phyloP scores from a whole-genome alignment of 305 asterid species.

The Fraxinus dipetala region DNA sequence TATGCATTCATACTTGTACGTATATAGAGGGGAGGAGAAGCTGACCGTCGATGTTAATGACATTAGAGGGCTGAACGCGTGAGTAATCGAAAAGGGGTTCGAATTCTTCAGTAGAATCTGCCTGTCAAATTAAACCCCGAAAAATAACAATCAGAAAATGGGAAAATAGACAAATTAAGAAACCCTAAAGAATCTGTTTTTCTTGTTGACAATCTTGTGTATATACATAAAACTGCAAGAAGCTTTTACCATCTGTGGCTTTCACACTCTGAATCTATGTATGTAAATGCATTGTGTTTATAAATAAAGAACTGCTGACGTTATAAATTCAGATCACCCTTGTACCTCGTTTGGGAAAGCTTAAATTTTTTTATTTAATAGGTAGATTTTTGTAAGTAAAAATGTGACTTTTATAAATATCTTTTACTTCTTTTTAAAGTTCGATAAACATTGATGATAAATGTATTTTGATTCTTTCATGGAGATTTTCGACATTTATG shows the following conservation, averaged over 20 bases:
- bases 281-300: background rate
- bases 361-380: too few relatives aligned
- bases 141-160: background rate
- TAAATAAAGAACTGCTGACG: background rate
- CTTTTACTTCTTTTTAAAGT: background rate
- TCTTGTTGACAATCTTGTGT: background rate
- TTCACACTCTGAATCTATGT: background rate
- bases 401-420: background rate
- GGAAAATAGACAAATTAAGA: background rate
- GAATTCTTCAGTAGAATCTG: conserved; percentile 60
- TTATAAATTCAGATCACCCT: background rate
- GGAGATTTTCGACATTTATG: background rate
- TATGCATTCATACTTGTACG: background rate
- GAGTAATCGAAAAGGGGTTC: conserved; percentile 90
- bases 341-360: background rate
- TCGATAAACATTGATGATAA: background rate
- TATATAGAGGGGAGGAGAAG: background rate
- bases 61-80: conserved; percentile 62
- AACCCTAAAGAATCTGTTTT: background rate
- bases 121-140: conserved; percentile 35
- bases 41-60: conserved; percentile 55
- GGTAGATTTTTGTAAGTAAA: background rate
- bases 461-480: background rate
- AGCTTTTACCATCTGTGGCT: background rate
- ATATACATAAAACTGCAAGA: background rate